phyloP scores from a whole-genome alignment of 139 green algal species.

The Monoraphidium neglectum region DNA sequence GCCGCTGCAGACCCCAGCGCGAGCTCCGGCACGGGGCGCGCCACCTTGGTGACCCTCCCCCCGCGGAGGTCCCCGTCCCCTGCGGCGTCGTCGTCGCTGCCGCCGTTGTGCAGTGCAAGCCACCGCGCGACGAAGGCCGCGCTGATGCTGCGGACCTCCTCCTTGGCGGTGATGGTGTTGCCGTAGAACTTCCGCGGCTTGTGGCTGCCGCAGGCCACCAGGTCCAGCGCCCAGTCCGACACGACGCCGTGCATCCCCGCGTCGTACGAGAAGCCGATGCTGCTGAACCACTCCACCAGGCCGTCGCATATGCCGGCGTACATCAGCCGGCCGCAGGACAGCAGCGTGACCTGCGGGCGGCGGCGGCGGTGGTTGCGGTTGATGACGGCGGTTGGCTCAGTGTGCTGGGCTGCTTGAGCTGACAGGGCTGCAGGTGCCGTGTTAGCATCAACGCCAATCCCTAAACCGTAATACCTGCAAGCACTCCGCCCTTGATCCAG shows the following conservation, averaged over 20 bases:
- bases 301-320: conserved; percentile 35
- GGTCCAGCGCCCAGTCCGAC: conserved; percentile 49
- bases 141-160: conserved; percentile 34
- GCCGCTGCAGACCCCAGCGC: too few relatives aligned
- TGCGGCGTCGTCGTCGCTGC: not conserved
- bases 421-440: too few relatives aligned
- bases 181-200: conserved; percentile 59
- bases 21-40: too few relatives aligned
- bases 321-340: conserved; percentile 54
- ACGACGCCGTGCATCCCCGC: conserved; percentile 20
- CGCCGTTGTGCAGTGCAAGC: not conserved
- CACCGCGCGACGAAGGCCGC: conserved; percentile 34
- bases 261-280: conserved; percentile 33
- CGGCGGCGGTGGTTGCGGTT: too few relatives aligned
- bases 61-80: too few relatives aligned
- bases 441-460: too few relatives aligned
- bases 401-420: too few relatives aligned
- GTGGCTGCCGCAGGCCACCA: conserved; percentile 64
- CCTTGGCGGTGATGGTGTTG: conserved; percentile 35
- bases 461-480: too few relatives aligned
- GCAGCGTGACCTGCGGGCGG: conserved; percentile 69
- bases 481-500: too few relatives aligned
- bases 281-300: conserved; percentile 45
- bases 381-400: not conserved
- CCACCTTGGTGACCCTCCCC: too few relatives aligned